A percentile compares a stretch with the other conserved stretches of the same genome.
phyloP scores from a whole-genome alignment of 176 grass and related monocot genomes.

The bread wheat (Triticum aestivum) region IWGSC_CS_RefSeq_v2.1 NC_057797.1:590658598-590659097 shows the following conservation, averaged over 20 bases:
- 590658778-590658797: not conserved
- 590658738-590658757: not conserved
- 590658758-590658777: not conserved
- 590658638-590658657: constrained; percentile 1
- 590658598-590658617: not conserved
- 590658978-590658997: constrained; percentile 9
- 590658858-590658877: constrained; percentile 97
- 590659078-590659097: constrained; percentile 9
- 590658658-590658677: not conserved
- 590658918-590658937: constrained; percentile 69
- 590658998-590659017: constrained; percentile 97
- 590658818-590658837: constrained; percentile 13
- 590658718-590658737: not conserved
- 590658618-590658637: not conserved
- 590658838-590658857: not conserved
- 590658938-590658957: constrained; percentile 12
- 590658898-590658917: constrained; percentile 88
- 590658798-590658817: constrained; percentile 27
- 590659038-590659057: constrained; percentile 25
- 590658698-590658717: not conserved
- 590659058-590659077: not conserved
- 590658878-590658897: constrained; percentile 98
- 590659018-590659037: constrained; percentile 54
- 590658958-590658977: constrained; percentile 14
- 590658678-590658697: not conserved